These are phyloP conservation scores for Symbiotaphrina buchneri DNA, from an alignment of 495 filamentous ascomycete species.

Conservation along the genomic window DNA sequence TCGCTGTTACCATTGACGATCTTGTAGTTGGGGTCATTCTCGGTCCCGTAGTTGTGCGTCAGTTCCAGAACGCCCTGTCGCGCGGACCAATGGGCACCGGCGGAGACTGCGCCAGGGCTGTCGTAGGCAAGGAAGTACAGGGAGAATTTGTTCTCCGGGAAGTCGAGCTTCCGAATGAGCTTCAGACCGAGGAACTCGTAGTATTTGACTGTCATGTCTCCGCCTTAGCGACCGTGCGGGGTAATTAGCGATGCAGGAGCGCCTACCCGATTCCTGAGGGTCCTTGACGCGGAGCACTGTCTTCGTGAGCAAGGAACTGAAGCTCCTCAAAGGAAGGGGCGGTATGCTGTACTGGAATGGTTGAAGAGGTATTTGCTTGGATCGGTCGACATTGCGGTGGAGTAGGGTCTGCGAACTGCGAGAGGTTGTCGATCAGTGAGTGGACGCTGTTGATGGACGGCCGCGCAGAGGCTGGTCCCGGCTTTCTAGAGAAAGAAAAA, in stretches of 20 bases:
- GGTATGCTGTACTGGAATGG: constrained; percentile 44
- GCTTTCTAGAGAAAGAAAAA: too few relatives aligned
- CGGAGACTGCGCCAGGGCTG: constrained; percentile 31
- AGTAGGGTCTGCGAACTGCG: constrained; percentile 15
- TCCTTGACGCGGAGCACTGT: constrained; percentile 86
- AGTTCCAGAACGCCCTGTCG: constrained; percentile 82
- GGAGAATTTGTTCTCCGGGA: constrained; percentile 68
- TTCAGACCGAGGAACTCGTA: constrained; percentile 86
- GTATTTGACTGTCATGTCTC: constrained; percentile 44
- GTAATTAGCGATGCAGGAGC: background rate
- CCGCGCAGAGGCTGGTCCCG: constrained; percentile 1
- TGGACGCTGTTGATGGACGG: background rate
- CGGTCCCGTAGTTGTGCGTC: constrained; percentile 93
- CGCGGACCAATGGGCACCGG: constrained; percentile 46
- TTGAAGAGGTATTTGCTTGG: constrained; percentile 72
- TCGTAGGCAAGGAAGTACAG: constrained; percentile 73
- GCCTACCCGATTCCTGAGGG: constrained; percentile 50
- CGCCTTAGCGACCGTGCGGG: background rate
- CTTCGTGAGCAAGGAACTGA: constrained; percentile 11
- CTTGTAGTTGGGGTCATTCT: constrained; percentile 62
- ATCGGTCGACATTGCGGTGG: constrained; percentile 46
- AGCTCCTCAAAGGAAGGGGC: constrained; percentile 2
- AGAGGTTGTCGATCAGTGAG: constrained; percentile 9
- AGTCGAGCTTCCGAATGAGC: constrained; percentile 51
- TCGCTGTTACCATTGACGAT: constrained; percentile 78